Evolutionary conservation across 2,329 filamentous ascomycete species (phyloP).

Genomic region (Fusarium cicatricum): DNA sequence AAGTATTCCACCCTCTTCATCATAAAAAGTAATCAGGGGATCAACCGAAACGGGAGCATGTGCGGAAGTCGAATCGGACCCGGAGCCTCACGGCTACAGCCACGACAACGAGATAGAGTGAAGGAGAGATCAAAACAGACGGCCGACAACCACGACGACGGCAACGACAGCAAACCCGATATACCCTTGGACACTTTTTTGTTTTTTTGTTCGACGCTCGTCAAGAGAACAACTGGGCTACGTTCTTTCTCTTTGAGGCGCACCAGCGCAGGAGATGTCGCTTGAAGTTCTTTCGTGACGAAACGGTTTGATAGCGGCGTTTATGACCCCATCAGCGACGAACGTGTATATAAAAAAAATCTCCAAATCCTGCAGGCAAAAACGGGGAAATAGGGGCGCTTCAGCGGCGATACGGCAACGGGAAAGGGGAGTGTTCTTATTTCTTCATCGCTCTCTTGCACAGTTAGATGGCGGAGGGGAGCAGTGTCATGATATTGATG

Average conservation of each 20-base stretch:
- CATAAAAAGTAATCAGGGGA: slow-evolving; percentile 11
- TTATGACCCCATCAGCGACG: slow-evolving; percentile 16
- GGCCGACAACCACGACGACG: slow-evolving; percentile 9
- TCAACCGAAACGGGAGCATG: slow-evolving; percentile 7
- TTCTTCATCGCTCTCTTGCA: slow-evolving; percentile 10
- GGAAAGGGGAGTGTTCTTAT: slow-evolving; percentile 8
- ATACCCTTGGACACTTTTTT: slow-evolving; percentile 21
- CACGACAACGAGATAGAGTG: slow-evolving; percentile 11
- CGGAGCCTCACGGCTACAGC: slow-evolving; percentile 12
- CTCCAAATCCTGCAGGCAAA: slow-evolving; percentile 33
- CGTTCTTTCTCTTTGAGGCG: slow-evolving; percentile 2
- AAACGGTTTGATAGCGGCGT: neutral
- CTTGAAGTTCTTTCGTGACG: neutral
- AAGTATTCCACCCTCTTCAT: slow-evolving; percentile 18
- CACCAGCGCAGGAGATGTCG: slow-evolving; percentile 7
- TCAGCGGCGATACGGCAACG: slow-evolving; percentile 27
- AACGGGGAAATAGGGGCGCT: slow-evolving; percentile 9
- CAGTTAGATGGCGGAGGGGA: slow-evolving; percentile 33
- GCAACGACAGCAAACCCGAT: slow-evolving; percentile 18
- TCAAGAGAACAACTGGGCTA: slow-evolving; percentile 6
- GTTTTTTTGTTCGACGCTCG: slow-evolving; percentile 26
- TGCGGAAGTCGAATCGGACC: slow-evolving; percentile 15
- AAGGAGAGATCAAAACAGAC: slow-evolving; percentile 1
- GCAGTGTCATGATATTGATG: slow-evolving; percentile 37
- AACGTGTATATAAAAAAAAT: slow-evolving; percentile 39